Base-by-base conservation (phyloP, 2,329 filamentous ascomycete species). In the Monascus ruber region DNA sequence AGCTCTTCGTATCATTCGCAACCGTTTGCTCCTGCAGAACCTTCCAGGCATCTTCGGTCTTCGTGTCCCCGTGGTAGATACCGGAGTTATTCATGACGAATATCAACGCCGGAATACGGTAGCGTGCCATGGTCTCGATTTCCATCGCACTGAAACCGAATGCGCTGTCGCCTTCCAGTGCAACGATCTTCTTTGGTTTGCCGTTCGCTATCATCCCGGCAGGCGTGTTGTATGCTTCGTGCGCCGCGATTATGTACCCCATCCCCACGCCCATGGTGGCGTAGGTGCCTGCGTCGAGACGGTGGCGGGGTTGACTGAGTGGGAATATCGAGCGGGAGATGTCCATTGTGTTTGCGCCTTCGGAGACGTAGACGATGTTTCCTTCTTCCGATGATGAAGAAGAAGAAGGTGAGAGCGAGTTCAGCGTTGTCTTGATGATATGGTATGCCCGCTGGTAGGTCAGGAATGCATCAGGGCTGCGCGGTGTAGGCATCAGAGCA, bases 321-420 rank as follows among this genome's bases (percentile, higher is more conserved):
- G 69, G 64, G 49, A 77, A 77, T 33, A 68, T 62, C 8, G 68
- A 70, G 17, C 74, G 69, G 2, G 71, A 74, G 38, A 77, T 76
- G 46, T 77, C 74, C 74, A 77, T 78, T 5, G 73, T 75, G 48
- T 76, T 76, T 6, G 74, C 72, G 5, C 74, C 73, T 56, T 77
- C 73, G 1, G 71, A 73, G 29, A 77, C 60, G 44, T 76, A 77
- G 24, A 76, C 68, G 24, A 76, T 64, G 33, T 63, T 56, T 24
- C 68, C 71, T 8, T 69, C 54, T 32, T 63, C 59, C 1, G 63
- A 63, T 3, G 17, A 17, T 17, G 17, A 17, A 17, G 17, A 17
- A 8, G 17, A 17, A 17, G 17, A 17, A 8, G 62, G 68, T 0
- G 63, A 71, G 26, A 71, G 49, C 4, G 45, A 49, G 45, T 74